Evolutionary conservation across 768 basidiomycete species (phyloP), one percentile per base, ranked within the genome.

Genomic region (Termitomyces sp.): DNA sequence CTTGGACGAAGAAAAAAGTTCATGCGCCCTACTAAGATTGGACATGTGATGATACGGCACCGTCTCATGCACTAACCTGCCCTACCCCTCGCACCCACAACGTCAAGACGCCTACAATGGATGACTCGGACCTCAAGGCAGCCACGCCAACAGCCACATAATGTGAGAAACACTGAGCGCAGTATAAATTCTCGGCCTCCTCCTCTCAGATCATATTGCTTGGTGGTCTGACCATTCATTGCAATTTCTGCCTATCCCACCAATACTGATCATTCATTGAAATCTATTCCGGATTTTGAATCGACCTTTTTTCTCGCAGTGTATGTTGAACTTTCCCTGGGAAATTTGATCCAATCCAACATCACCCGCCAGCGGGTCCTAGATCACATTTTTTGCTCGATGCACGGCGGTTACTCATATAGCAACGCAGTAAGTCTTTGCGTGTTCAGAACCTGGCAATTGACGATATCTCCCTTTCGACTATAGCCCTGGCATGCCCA

Each of bases 381-480:
- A 42, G 54, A 32, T 42, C 18, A 28, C 20, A 40, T n/a, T 40
- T 7, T 38, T 32, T 11, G 8, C 16, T 22, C 12, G 1, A 57
- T 57, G 56, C 45, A 48, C 33, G 45, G 22, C 46, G 45, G 56
- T 20, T 57, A 57, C 36, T 48, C 56, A 15, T 57, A 57, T 36
- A 22, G 1, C 45, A 49, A 36, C 33, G 20, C 56, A 49, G 56
- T 57, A 48, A 57, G 56, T 49, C 20, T 33, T 24, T 57, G 22
- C 33, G 20, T 24, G 15, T n/a, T 46, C 5, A 15, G 7, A n/a
- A 40, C n/a, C 40, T 44, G 40, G 2, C 5, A 32, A 33, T 44
- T 42, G 13, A 55, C 55, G n/a, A 5, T n/a, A 55, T 55, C 28
- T 42, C 28, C 28, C 54, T 42, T n/a, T 32, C 32, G 28, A 44